Conservation (phyloP, 495 filamentous ascomycete species). For the Penicilliopsis zonata region DNA sequence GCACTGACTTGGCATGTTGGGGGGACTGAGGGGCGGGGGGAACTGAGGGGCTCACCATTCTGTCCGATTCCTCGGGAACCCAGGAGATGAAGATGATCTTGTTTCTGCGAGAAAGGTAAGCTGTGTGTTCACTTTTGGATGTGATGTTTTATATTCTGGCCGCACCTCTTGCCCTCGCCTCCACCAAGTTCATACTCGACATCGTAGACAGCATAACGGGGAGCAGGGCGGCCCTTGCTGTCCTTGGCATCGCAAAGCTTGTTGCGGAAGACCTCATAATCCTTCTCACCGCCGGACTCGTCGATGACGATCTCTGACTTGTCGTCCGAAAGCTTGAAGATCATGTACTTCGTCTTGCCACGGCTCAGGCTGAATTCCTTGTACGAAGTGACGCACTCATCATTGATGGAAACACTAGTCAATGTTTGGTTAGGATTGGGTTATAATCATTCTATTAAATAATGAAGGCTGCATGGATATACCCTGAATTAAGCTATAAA, state of each 20-base stretch:
- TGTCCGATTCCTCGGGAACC: constrained; percentile 74
- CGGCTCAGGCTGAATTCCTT: constrained; percentile 87
- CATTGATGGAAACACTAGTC: constrained; percentile 64
- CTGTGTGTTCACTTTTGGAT: not conserved
- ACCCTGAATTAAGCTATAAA: constrained; percentile 38
- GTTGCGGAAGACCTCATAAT: constrained; percentile 69
- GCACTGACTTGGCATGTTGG: no score
- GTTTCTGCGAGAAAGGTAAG: constrained; percentile 41
- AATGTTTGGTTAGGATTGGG: no score
- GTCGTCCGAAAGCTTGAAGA: constrained; percentile 94
- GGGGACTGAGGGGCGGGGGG: no score
- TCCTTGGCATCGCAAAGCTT: constrained; percentile 60
- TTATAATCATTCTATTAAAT: not conserved
- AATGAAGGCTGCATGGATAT: constrained; percentile 9
- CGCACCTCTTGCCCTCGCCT: constrained; percentile 74
- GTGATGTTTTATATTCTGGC: no score
- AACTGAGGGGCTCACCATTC: constrained; percentile 67
- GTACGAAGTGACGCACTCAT: constrained; percentile 73
- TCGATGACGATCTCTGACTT: constrained; percentile 80
- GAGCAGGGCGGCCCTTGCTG: constrained; percentile 52
- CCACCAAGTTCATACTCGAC: constrained; percentile 69
- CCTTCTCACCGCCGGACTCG: constrained; percentile 50
- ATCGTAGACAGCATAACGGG: constrained; percentile 89
- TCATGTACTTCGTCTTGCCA: constrained; percentile 75
- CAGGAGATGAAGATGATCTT: constrained; percentile 96